phyloP scores from a whole-genome alignment of 805 yeast species.

The Spathaspora arborariae region DNA sequence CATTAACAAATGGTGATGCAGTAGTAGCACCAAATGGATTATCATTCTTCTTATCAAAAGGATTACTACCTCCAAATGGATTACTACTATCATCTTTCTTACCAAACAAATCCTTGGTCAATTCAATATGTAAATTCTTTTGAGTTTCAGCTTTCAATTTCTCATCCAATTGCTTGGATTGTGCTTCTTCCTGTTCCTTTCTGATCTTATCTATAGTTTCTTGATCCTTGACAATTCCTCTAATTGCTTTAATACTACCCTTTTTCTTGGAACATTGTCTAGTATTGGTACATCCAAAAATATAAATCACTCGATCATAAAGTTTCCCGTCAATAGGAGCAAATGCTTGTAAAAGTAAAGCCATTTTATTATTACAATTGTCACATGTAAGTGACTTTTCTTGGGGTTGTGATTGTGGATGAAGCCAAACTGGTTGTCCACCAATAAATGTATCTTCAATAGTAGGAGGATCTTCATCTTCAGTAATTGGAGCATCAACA shows the following conservation, averaged over 20 bases:
- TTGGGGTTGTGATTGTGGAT: constrained; percentile 54
- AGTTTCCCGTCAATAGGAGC: constrained; percentile 70
- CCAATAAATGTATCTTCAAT: constrained; percentile 79
- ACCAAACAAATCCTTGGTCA: constrained; percentile 38
- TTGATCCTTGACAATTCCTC: constrained; percentile 70
- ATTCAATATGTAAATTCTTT: constrained; percentile 33
- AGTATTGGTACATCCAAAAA: constrained; percentile 66
- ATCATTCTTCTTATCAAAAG: constrained; percentile 16
- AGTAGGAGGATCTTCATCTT: constrained; percentile 39
- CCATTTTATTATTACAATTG: constrained; percentile 59
- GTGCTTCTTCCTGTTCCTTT: constrained; percentile 27
- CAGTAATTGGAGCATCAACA: constrained; percentile 54
- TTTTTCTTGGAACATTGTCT: constrained; percentile 58
- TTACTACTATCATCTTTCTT: constrained; percentile 19
- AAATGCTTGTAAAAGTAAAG: constrained; percentile 71
- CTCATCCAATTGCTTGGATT: constrained; percentile 33
- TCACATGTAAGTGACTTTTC: constrained; percentile 55
- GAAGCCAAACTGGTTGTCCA: constrained; percentile 65
- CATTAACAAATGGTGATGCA: constrained; percentile 19
- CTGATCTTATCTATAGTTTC: constrained; percentile 38
- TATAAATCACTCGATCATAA: constrained; percentile 78
- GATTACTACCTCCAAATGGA: constrained; percentile 34
- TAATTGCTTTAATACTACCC: constrained; percentile 70
- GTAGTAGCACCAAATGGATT: not conserved
- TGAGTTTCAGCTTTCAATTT: constrained; percentile 42